phyloP scores from a whole-genome alignment of 306 rosid species.

The Vigna reflexopilosa region DNA sequence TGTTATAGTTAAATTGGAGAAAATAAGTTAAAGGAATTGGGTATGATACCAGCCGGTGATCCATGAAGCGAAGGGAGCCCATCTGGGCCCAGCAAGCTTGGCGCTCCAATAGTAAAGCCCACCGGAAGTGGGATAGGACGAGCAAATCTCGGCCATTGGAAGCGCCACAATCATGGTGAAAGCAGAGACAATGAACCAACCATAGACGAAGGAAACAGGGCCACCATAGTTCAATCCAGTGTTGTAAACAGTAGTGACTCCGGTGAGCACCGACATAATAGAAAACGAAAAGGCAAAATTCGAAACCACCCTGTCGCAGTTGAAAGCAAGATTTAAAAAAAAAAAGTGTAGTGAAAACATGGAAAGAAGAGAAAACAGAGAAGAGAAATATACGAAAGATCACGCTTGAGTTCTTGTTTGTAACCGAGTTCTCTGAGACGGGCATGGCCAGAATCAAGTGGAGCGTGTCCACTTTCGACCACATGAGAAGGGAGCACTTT shows the following conservation, averaged over 20 bases:
- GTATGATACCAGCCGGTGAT: slow-evolving; percentile 86
- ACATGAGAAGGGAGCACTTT: slow-evolving; percentile 42
- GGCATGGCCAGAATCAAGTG: slow-evolving; percentile 78
- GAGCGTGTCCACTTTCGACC: slow-evolving; percentile 39
- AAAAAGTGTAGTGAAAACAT: not conserved
- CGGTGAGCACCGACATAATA: slow-evolving; percentile 88
- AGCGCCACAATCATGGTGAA: slow-evolving; percentile 90
- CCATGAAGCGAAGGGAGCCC: slow-evolving; percentile 99
- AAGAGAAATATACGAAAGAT: slow-evolving; percentile 71
- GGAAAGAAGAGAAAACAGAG: not conserved
- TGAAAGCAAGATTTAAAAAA: not conserved
- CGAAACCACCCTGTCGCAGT: slow-evolving; percentile 68
- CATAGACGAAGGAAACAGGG: slow-evolving; percentile 81
- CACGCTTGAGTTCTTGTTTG: slow-evolving; percentile 99
- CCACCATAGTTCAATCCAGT: slow-evolving; percentile 88
- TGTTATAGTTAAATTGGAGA: too few relatives aligned
- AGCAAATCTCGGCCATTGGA: slow-evolving; percentile 98
- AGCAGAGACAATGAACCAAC: slow-evolving; percentile 77
- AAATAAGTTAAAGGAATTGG: not conserved
- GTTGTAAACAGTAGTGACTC: slow-evolving; percentile 88
- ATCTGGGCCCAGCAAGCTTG: slow-evolving; percentile 87
- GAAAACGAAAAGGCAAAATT: slow-evolving; percentile 96
- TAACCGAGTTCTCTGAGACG: slow-evolving; percentile 93
- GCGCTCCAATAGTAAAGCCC: slow-evolving; percentile 99
- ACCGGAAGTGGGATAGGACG: slow-evolving; percentile 93